These are phyloP conservation scores for Calophaca sinica DNA, from an alignment of 306 rosid genomes.

Conservation along the genomic window DNA sequence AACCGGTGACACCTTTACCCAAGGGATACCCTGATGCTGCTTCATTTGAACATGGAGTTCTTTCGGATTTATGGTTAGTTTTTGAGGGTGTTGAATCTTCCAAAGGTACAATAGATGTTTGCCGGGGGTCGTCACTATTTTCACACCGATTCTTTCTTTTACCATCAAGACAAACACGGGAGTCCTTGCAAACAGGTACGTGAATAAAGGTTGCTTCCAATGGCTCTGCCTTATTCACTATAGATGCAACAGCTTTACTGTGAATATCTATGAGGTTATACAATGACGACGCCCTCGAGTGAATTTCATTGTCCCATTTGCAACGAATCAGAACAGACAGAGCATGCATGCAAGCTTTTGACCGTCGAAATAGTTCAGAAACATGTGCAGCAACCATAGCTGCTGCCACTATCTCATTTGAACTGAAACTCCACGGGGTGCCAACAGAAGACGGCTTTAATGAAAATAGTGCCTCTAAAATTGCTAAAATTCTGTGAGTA, in stretches of 20 bases:
- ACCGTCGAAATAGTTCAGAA: constrained; percentile 88
- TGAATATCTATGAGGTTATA: constrained; percentile 94
- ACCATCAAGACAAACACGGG: constrained; percentile 52
- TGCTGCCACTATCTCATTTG: constrained; percentile 98
- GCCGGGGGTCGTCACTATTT: constrained; percentile 60
- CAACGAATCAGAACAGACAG: constrained; percentile 88
- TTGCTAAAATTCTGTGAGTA: constrained; percentile 87
- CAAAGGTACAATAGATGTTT: constrained; percentile 51
- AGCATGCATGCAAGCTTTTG: constrained; percentile 99
- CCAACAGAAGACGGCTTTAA: constrained; percentile 96
- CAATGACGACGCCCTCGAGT: constrained; percentile 84
- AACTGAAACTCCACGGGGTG: constrained; percentile 97
- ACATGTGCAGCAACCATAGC: constrained; percentile 99
- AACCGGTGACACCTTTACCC: constrained; percentile 71
- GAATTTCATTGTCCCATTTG: constrained; percentile 90
- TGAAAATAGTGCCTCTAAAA: constrained; percentile 90
- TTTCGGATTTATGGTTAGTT: constrained; percentile 49
- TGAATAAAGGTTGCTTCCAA: constrained; percentile 81
- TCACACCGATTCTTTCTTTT: constrained; percentile 59
- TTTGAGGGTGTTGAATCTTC: constrained; percentile 56
- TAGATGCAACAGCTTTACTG: constrained; percentile 90
- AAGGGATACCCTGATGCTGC: constrained; percentile 58
- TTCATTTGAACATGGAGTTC: constrained; percentile 57
- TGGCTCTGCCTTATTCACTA: constrained; percentile 90
- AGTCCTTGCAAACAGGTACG: constrained; percentile 66